Evolutionary conservation across 1,139 yeast genomes (phyloP), one percentile per base, ranked within the genome.

Genomic region (Nakaseomyces kungkrabaensis): DNA sequence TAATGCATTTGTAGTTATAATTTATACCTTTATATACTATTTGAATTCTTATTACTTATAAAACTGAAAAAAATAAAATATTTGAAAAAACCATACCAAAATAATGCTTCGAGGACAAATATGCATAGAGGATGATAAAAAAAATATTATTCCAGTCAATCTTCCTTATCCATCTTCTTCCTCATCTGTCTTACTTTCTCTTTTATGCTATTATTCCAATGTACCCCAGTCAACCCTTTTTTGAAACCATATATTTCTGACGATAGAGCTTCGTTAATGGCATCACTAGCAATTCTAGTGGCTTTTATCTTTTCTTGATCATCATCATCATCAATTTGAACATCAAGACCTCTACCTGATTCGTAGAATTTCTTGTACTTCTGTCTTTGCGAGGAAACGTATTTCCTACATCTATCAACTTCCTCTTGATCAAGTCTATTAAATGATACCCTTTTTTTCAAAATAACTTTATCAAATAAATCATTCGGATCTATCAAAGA

Each of bases 381-480:
- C 34, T 73, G 58, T 54, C 89, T 68, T 60, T 79, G 84, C 44
- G 80, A 78, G 11, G 79, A 71, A 7, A 89, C 97, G 68, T 85
- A 88, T 57, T 77, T 78, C 50, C 94, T 75, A 61, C 95, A 85
- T 57, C 81, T 77, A 52, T 77, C 76, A 49, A 92, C 81, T 63
- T 90, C 96, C 44, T 81, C 88, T 60, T 89, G 96, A 3, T 89
- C 80, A 31, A 88, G 69, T 50, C 82, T 81, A 11, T 87, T 89
- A 62, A 81, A 81, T 1, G 90, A 87, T 29, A 85, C 81, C 37
- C 85, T 75, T 51, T 84, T 79, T 57, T 82, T 82, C 67, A 83
- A 87, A 38, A 72, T 72, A 57, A 95, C 83, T 52, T 78, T 74
- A 56, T 84, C 90, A 60, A 92, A 74, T 47, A 92, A 71, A 4